Conservation (phyloP, 768 basidiomycete genomes). For the Pisolithus albus region DNA sequence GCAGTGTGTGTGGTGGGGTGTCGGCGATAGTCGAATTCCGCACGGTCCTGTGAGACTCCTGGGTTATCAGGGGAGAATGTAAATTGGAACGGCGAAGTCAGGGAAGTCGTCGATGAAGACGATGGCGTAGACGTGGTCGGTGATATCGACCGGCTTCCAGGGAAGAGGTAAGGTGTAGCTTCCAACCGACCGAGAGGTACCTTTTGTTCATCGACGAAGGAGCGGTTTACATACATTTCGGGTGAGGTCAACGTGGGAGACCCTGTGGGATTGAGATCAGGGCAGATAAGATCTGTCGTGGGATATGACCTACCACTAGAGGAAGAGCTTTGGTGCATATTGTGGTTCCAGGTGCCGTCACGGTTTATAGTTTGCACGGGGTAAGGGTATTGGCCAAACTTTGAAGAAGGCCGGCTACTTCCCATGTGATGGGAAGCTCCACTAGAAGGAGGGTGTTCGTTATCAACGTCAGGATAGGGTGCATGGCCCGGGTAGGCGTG, state of each 20-base stretch:
- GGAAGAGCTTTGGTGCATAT: slow-evolving; percentile 25
- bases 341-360: slow-evolving; percentile 25
- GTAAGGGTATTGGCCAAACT: slow-evolving; percentile 48
- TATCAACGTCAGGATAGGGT: slow-evolving; percentile 32
- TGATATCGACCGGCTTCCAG: slow-evolving; percentile 66
- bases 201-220: slow-evolving; percentile 53
- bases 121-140: slow-evolving; percentile 56
- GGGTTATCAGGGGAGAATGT: slow-evolving; percentile 48
- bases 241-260: slow-evolving; percentile 46
- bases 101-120: slow-evolving; percentile 53
- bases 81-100: slow-evolving; percentile 64
- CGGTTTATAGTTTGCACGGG: slow-evolving; percentile 29
- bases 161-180: slow-evolving; percentile 51
- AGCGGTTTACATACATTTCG: slow-evolving; percentile 45
- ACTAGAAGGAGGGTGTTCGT: slow-evolving; percentile 23
- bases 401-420: slow-evolving; percentile 38
- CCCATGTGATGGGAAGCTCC: slow-evolving; percentile 26
- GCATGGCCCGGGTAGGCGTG: slow-evolving; percentile 42
- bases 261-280: slow-evolving; percentile 39
- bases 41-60: slow-evolving; percentile 42
- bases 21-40: slow-evolving; percentile 64
- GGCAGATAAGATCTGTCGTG: slow-evolving; percentile 22
- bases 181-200: slow-evolving; percentile 44
- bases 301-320: slow-evolving; percentile 24
- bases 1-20: slow-evolving; percentile 45